Evolutionary conservation across 2,329 filamentous ascomycete species (phyloP), one percentile per base, ranked within the genome.

Genomic region (Cordyceps fumosorosea): DNA sequence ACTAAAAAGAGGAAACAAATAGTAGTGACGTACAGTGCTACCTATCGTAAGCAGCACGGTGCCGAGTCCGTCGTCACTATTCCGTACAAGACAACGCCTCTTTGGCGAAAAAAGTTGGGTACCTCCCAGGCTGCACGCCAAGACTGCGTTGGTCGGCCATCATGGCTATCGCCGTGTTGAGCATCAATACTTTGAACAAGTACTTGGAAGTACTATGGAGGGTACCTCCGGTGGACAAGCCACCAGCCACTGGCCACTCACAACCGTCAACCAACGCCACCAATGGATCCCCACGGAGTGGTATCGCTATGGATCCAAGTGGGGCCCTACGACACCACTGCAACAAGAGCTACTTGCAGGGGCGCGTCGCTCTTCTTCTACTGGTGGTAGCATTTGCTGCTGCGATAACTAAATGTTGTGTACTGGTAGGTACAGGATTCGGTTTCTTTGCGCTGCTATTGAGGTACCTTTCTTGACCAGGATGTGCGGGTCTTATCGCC

Each of bases 1-100:
- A 22, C n/a, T 29, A 44, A 14, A 11, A 32, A 52, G 2, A 14
- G 24, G 20, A 10, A n/a, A 16, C 26, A 24, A 14, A 47, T 12
- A 20, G 7, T 10, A 34, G 5, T 32, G 32, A 24, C 45, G n/a
- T 8, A 58, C 45, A 58, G 56, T 58, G 44, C 16, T n/a, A 37
- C 24, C 8, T 6, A 20, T 5, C 6, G 1, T 2, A 5, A 2
- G 12, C 14, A 47, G 26, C 56, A 59, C 56, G 18, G 56, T 59
- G 47, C 20, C 34, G 45, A 10, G 34, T 18, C 24, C 34, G 37
- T 52, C 22, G 56, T 52, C 56, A 59, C 56, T 44, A 29, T 59
- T 32, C 12, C 47, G 56, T 52, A 59, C 29, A 7, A 45, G 47
- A 59, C 3, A 22, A 58, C 56, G 56, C 56, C 56, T 50, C 45